A percentile compares a stretch with the other conserved stretches of the same genome.
Evolutionary conservation across 2,329 filamentous ascomycete species (phyloP).

Genomic region (Chaetomium sp.): DNA sequence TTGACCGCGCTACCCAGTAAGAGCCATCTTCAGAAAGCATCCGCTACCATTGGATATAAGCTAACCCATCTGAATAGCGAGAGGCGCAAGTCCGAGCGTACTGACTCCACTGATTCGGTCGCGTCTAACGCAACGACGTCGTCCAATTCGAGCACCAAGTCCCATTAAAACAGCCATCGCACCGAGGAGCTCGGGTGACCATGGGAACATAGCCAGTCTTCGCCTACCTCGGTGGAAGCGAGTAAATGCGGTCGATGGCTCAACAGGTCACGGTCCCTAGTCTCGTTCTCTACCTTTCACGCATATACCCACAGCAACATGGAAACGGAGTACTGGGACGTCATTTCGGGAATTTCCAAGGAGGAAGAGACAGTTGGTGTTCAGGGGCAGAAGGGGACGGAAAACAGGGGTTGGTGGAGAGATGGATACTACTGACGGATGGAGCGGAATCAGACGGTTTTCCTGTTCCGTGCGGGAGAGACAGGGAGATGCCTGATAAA

Average conservation of each 20-base stretch:
- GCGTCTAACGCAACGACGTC: conserved; percentile 4
- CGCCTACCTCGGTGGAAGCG: too few species aligned
- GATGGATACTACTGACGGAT: background rate
- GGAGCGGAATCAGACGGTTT: conserved; percentile 1
- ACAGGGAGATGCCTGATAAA: too few species aligned
- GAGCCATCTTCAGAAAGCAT: conserved; percentile 18
- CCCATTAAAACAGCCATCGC: conserved; percentile 11
- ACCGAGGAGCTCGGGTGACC: background rate
- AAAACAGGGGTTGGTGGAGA: too few species aligned
- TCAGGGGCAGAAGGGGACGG: too few species aligned
- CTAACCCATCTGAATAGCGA: conserved; percentile 20
- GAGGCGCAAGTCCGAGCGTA: conserved; percentile 19
- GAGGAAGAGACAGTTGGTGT: too few species aligned
- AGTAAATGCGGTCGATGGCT: too few species aligned
- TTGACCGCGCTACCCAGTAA: conserved; percentile 41
- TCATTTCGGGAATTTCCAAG: background rate
- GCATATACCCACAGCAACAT: conserved; percentile 6
- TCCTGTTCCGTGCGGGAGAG: too few species aligned
- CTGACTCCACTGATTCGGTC: conserved; percentile 17
- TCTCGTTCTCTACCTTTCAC: background rate
- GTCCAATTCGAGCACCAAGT: conserved; percentile 14
- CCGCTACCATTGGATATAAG: background rate
- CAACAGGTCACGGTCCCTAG: background rate
- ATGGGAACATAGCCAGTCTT: too few species aligned
- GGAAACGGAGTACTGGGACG: conserved; percentile 2